phyloP scores from a whole-genome alignment of 306 rosid genomes.

The Rubus parviflorus region DNA sequence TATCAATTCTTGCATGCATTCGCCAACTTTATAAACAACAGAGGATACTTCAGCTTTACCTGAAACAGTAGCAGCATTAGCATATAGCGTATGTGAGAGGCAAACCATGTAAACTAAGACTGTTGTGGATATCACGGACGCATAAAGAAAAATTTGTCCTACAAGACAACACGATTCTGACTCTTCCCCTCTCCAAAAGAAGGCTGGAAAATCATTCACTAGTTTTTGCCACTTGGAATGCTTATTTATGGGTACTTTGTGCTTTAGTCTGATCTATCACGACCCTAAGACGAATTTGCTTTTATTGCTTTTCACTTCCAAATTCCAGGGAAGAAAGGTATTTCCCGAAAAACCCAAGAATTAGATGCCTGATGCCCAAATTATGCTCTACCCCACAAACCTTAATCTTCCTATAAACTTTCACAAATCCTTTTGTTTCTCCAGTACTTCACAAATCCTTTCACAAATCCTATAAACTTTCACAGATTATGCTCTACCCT shows the following conservation, averaged over 20 bases:
- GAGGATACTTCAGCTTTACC: constrained; percentile 75
- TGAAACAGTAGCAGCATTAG: constrained; percentile 43
- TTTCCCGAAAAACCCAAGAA: neutral
- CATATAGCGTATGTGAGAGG: constrained; percentile 28
- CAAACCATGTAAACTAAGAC: constrained; percentile 4
- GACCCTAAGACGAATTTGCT: neutral
- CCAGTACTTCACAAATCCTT: too few relatives aligned
- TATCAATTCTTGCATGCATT: constrained; percentile 89
- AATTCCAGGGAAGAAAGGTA: neutral
- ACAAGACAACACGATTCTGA: neutral
- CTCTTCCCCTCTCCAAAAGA: neutral
- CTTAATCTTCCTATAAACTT: neutral
- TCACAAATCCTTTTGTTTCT: neutral
- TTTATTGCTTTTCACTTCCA: neutral
- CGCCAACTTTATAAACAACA: constrained; percentile 85
- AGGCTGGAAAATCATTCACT: neutral
- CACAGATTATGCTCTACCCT: neutral
- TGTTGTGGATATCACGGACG: neutral
- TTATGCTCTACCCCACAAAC: neutral
- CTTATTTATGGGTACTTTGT: neutral
- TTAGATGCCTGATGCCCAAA: neutral
- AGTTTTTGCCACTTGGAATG: neutral
- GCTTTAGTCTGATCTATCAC: neutral
- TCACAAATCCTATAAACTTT: neutral
- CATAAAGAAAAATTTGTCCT: neutral